Evolutionary conservation across 257 asterid genomes (phyloP), one percentile per base, ranked within the genome.

Genomic region (Buddleja alternifolia): DNA sequence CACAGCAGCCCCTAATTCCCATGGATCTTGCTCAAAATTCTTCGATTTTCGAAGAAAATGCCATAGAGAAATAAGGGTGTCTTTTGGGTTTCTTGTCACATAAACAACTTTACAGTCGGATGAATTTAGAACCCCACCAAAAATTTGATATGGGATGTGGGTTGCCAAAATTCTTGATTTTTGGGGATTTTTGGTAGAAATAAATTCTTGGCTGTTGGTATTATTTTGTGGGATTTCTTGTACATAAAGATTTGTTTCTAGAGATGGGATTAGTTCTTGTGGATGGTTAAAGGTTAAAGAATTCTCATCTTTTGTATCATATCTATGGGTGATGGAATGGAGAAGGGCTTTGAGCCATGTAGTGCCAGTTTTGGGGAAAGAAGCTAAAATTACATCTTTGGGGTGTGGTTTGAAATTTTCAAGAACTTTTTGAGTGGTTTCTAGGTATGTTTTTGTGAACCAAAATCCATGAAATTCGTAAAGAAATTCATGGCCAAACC

Each of bases 261-360:
- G 66, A 12, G 84, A 78, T 16, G 87, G 89, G 78, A 86, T 40
- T 0, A 83, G 80, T 5, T 81, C 81, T 11, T 86, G 92, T 0
- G 89, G 86, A 2, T 83, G 85, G 23, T 64, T 76, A 11, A 3
- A 25, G 23, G 9, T 19, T 32, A 79, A 41, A 32, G 59, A 25
- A 23, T 20, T 57, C 10, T 68, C 42, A 24, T 63, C 24, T 34
- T 44, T 24, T 4, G 66, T 15, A 1, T 29, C 34, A 29, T 77
- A 66, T 29, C 77, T 73, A 51, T 70, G 60, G 1, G 61, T 59
- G 73, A 81, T 79, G 73, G 86, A 77, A 41, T 68, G 70, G 64
- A 85, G 70, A 4, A 83, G 85, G 40, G 88, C 80, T 55, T 85
- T 83, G 69, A 85, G 79, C 92, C 92, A 85, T 21, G 92, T 83